These are phyloP conservation scores for Euphorbia celastroides DNA, from an alignment of 441 rosid species.

Conservation along the genomic window DNA sequence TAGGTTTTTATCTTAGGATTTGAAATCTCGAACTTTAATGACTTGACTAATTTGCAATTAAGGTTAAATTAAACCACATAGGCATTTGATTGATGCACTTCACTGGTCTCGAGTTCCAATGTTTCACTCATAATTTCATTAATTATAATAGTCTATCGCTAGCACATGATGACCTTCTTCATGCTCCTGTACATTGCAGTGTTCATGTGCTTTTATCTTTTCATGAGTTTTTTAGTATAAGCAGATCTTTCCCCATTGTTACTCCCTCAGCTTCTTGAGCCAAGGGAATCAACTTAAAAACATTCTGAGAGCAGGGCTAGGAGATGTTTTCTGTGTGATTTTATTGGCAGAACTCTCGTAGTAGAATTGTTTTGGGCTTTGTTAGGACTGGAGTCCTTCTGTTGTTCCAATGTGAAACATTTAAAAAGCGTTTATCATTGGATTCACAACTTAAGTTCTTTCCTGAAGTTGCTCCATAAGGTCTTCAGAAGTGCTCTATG, in stretches of 20 bases:
- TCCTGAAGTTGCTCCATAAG: background rate
- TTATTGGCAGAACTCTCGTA: background rate
- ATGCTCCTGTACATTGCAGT: background rate
- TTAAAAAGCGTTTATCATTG: background rate
- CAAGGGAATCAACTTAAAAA: conserved; percentile 3
- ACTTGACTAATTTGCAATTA: background rate
- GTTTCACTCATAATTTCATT: background rate
- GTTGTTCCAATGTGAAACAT: background rate
- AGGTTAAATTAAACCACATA: background rate
- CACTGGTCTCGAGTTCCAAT: background rate
- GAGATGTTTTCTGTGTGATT: background rate
- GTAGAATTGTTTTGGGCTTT: too few relatives aligned
- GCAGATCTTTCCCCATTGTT: conserved; percentile 1
- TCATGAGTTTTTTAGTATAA: conserved; percentile 1
- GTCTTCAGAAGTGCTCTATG: background rate
- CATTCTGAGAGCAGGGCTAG: background rate
- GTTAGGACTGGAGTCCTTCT: too few relatives aligned
- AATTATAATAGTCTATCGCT: too few relatives aligned
- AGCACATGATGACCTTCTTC: background rate
- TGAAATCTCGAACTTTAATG: background rate
- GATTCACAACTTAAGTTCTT: background rate
- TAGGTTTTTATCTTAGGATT: background rate
- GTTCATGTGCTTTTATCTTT: background rate
- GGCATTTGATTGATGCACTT: background rate
- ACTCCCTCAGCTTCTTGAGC: background rate